Evolutionary conservation across 305 asterid species (phyloP).

Genomic region (Solanum hybrid): DNA sequence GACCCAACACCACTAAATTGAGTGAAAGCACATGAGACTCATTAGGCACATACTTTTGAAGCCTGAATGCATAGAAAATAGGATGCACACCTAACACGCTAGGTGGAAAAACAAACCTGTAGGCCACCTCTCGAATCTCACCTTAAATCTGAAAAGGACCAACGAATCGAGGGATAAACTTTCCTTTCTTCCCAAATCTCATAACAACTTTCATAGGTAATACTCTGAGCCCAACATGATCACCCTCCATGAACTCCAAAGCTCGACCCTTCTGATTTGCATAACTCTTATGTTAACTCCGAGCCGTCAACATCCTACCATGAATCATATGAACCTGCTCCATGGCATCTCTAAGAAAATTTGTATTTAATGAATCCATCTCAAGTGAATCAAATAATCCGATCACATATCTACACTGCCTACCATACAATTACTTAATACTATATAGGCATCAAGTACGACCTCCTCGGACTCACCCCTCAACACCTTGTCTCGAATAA

Average conservation of each 20-base stretch:
- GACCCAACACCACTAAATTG: neutral
- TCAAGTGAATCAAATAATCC: too few relatives aligned
- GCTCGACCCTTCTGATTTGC: neutral
- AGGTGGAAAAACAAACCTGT: neutral
- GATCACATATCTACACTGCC: too few relatives aligned
- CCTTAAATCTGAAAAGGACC: neutral
- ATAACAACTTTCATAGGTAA: neutral
- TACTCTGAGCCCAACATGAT: neutral
- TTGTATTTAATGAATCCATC: neutral
- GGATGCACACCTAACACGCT: neutral
- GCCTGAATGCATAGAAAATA: neutral
- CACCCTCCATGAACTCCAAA: neutral
- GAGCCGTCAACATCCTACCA: neutral
- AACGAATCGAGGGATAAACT: neutral
- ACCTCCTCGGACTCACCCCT: too few relatives aligned
- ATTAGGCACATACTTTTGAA: neutral
- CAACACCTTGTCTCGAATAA: too few relatives aligned
- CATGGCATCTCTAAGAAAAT: neutral
- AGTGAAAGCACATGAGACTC: neutral
- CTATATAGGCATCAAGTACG: too few relatives aligned
- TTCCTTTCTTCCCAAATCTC: neutral
- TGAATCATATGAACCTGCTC: neutral
- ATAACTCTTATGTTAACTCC: neutral
- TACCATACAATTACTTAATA: too few relatives aligned
- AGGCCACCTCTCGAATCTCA: neutral